Percentiles rank a stretch among this genome's conserved stretches.
These are phyloP conservation scores for Trichoderma orchidacearum DNA, from an alignment of 495 filamentous ascomycete species.

Conservation along the genomic window DNA sequence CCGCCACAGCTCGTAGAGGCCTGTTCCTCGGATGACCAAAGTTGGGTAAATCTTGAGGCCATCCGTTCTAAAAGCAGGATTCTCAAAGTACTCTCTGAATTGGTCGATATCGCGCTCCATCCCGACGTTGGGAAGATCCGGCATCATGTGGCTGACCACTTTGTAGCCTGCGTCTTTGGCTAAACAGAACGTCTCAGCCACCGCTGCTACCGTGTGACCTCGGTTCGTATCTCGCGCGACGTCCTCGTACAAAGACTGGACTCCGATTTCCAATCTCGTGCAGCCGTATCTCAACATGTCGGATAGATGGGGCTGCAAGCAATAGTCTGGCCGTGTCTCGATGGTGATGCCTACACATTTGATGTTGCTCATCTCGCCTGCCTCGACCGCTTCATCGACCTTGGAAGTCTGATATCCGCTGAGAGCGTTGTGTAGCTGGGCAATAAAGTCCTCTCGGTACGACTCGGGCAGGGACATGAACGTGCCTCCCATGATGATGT, in stretches of 20 bases:
- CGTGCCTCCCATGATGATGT: constrained; percentile 98
- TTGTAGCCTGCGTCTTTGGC: constrained; percentile 98
- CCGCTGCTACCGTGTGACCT: constrained; percentile 88
- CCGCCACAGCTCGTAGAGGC: constrained; percentile 93
- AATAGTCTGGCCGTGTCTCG: constrained; percentile 94
- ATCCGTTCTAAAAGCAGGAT: constrained; percentile 92
- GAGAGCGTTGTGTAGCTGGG: constrained; percentile 89
- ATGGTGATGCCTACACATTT: constrained; percentile 99
- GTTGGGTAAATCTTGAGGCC: constrained; percentile 97
- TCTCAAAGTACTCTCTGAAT: constrained; percentile 95
- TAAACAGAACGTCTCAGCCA: constrained; percentile 86
- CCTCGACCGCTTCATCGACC: constrained; percentile 89
- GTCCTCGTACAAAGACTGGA: constrained; percentile 95
- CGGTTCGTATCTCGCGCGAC: constrained; percentile 97
- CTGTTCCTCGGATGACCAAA: constrained; percentile 91
- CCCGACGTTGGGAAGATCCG: constrained; percentile 92
- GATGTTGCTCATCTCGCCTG: constrained; percentile 82
- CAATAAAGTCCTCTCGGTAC: constrained; percentile 86
- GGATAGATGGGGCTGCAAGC: constrained; percentile 77
- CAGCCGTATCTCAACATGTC: constrained; percentile 96
- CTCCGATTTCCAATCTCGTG: constrained; percentile 85
- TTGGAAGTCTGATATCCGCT: constrained; percentile 82
- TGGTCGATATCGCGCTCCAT: constrained; percentile 97
- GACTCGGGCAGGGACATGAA: constrained; percentile 91
- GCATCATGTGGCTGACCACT: constrained; percentile 99